These are phyloP conservation scores for Pythium periplocum DNA, from an alignment of 352 stramenopile species.

Conservation along the genomic window DNA sequence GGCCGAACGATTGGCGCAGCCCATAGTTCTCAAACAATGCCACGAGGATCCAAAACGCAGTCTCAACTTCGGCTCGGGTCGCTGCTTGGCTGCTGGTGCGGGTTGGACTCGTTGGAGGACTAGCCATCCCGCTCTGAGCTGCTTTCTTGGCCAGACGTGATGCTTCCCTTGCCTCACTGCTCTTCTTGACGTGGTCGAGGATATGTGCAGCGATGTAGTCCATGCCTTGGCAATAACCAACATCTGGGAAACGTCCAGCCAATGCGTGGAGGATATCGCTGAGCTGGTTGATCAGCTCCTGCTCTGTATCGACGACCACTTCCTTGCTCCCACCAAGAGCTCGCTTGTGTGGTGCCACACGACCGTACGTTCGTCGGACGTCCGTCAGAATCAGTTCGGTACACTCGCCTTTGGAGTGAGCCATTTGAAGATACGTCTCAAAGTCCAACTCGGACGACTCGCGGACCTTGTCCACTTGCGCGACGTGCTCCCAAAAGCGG, in stretches of 20 bases:
- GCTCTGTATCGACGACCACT: slow-evolving; percentile 41
- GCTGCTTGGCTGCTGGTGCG: slow-evolving; percentile 25
- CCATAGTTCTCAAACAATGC: slow-evolving; percentile 78
- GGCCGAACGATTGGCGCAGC: slow-evolving; percentile 74
- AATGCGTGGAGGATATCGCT: slow-evolving; percentile 79
- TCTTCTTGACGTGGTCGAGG: slow-evolving; percentile 78
- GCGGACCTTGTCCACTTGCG: slow-evolving; percentile 36
- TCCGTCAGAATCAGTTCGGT: slow-evolving; percentile 84
- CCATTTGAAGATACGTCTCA: slow-evolving; percentile 82
- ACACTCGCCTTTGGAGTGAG: slow-evolving; percentile 75
- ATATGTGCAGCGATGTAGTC: slow-evolving; percentile 84
- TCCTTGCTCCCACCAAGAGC: slow-evolving; percentile 47
- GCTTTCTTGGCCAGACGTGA: slow-evolving; percentile 3
- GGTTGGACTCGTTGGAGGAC: slow-evolving; percentile 22
- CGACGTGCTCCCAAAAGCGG: slow-evolving; percentile 70
- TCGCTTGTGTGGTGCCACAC: slow-evolving; percentile 75
- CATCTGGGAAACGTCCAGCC: slow-evolving; percentile 68
- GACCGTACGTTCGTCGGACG: slow-evolving; percentile 75
- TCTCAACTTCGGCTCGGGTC: slow-evolving; percentile 54
- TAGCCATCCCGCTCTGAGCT: background rate
- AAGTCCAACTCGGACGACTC: slow-evolving; percentile 66
- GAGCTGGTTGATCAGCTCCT: slow-evolving; percentile 70
- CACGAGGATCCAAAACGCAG: slow-evolving; percentile 76
- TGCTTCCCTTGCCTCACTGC: slow-evolving; percentile 32
- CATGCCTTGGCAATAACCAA: slow-evolving; percentile 87